A percentile compares a stretch with the other conserved stretches of the same genome.
phyloP scores from a whole-genome alignment of 768 basidiomycete genomes.

The Mycena indigotica region DNA sequence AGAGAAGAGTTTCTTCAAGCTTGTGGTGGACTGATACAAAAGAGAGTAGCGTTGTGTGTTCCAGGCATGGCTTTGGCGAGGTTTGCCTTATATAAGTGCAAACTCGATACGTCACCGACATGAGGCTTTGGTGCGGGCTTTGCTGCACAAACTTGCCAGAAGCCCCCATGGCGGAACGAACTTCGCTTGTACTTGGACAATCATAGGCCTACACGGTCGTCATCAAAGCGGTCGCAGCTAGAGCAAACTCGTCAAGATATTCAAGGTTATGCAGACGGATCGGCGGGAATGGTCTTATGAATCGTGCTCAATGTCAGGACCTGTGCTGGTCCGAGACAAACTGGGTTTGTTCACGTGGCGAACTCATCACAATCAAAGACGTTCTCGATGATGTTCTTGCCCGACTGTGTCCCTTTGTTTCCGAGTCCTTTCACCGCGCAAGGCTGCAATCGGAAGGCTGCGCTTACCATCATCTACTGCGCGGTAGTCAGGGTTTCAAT shows the following conservation, averaged over 20 bases:
- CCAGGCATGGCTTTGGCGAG: conserved; percentile 14
- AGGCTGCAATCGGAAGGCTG: too few species aligned
- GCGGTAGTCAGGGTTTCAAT: not conserved
- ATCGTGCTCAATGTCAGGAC: too few species aligned
- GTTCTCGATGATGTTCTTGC: not conserved
- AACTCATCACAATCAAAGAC: not conserved
- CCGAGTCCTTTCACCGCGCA: not conserved
- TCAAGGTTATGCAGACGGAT: too few species aligned
- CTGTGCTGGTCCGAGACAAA: too few species aligned
- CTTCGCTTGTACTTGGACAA: not conserved
- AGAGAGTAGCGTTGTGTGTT: not conserved
- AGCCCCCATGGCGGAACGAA: not conserved
- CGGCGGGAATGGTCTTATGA: too few species aligned
- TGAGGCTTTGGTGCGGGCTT: conserved; percentile 19
- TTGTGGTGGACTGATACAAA: conserved; percentile 3
- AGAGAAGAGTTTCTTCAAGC: not conserved
- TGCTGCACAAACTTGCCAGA: not conserved
- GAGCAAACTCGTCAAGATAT: too few species aligned
- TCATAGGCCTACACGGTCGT: too few species aligned
- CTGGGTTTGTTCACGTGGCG: not conserved
- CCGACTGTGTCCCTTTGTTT: not conserved
- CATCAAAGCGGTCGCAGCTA: too few species aligned
- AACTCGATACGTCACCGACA: conserved; percentile 14
- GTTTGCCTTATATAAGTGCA: conserved; percentile 13
- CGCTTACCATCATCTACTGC: not conserved